phyloP scores from a whole-genome alignment of 1,284 basidiomycete species.

The Cryptococcus hybrid region DNA sequence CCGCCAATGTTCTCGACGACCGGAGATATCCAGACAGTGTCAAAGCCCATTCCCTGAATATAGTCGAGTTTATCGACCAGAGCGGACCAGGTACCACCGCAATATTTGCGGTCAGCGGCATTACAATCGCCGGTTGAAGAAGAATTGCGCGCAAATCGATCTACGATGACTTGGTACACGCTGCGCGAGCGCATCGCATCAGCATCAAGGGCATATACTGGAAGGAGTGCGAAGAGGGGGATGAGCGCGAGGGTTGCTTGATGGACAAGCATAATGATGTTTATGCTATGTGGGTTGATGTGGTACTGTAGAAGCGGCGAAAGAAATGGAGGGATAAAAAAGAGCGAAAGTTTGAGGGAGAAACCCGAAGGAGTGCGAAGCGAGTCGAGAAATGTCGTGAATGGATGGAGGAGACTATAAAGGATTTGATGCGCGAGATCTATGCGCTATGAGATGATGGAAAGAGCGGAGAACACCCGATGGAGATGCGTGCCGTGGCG shows the following conservation, averaged over 20 bases:
- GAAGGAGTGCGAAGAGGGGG: conserved; percentile 17
- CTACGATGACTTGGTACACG: conserved; percentile 48
- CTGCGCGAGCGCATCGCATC: conserved; percentile 37
- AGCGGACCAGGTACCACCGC: conserved; percentile 46
- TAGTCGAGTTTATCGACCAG: conserved; percentile 43
- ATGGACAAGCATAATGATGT: conserved; percentile 9
- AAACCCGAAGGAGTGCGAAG: no score
- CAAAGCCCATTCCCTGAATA: conserved; percentile 50
- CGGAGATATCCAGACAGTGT: conserved; percentile 49
- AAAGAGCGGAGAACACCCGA: no score
- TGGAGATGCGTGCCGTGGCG: no score
- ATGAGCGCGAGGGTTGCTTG: neutral
- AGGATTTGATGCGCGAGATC: no score
- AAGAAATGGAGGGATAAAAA: neutral
- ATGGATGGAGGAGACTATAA: no score
- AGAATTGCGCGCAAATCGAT: conserved; percentile 42
- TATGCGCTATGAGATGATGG: no score
- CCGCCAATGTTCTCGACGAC: conserved; percentile 45
- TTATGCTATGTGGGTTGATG: neutral
- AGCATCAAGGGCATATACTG: conserved; percentile 27
- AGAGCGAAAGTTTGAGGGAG: neutral
- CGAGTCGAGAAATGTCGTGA: no score
- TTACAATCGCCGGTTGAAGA: conserved; percentile 27
- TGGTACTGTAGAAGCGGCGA: conserved; percentile 3
- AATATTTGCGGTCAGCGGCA: conserved; percentile 31